phyloP scores from a whole-genome alignment of 2,329 filamentous ascomycete species.

The Lasiodiplodia sp. region DNA sequence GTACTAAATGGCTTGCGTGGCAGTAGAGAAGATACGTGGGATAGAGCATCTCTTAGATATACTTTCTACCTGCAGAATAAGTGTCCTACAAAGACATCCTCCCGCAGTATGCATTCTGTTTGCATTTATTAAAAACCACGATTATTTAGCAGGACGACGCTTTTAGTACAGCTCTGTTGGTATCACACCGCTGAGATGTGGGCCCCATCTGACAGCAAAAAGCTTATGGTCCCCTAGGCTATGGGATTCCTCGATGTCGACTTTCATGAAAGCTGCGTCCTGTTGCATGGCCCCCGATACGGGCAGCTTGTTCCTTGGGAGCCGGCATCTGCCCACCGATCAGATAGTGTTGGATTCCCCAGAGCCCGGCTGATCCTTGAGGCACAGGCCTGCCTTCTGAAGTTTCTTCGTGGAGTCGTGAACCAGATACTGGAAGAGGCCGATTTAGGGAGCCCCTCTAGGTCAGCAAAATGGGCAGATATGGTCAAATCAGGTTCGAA shows the following conservation, averaged over 20 bases:
- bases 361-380: conserved; percentile 34
- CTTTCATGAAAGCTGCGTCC: conserved; percentile 16
- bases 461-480: conserved; percentile 26
- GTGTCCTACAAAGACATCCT: too few species aligned
- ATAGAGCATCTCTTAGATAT: neutral
- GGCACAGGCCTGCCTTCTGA: conserved; percentile 34
- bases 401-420: conserved; percentile 31
- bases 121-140: too few species aligned
- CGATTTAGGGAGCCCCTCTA: neutral
- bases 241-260: conserved; percentile 28
- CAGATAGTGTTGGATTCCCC: conserved; percentile 36
- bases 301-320: conserved; percentile 34
- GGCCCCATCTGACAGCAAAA: conserved; percentile 28
- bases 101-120: too few species aligned
- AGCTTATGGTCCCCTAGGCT: conserved; percentile 5
- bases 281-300: conserved; percentile 31
- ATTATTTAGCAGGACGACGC: too few species aligned
- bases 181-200: conserved; percentile 21
- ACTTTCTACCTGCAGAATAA: too few species aligned
- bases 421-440: conserved; percentile 29
- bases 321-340: conserved; percentile 30
- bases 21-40: neutral
- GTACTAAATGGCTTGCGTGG: too few species aligned
- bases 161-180: too few species aligned
- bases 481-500: conserved; percentile 25